Base-by-base conservation (phyloP, 495 filamentous ascomycete genomes). In the Pyrenopolyporus hunteri region DNA sequence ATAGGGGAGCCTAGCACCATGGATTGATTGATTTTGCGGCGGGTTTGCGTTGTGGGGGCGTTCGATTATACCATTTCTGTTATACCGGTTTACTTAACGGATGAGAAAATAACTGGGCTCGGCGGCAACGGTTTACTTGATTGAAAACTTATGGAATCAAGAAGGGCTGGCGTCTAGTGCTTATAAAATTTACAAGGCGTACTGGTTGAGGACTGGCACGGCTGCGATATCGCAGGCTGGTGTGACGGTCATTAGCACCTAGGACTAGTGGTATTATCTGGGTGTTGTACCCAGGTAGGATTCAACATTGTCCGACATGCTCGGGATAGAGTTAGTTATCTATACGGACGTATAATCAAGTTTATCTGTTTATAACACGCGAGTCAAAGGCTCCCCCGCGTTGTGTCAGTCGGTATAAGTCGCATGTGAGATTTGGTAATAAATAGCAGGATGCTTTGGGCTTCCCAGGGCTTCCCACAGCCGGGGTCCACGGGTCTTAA, bases 31-130 rank as follows among this genome's bases (percentile, higher is more conserved):
- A 48, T 53, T 9, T 32, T 25, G 46, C 14, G 31, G 51, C 46
- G 51, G 16, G 16, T 47, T 59, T 65, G 37, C 28, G 57, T 60
- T 53, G 40, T 6, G 37, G 56, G 19, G 63, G 63, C 56, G 57
- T 60, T 57, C 8, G 25, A 53, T 37, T 60, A 66, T 66, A 66
- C 63, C 63, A 52, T 40, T 44, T 26, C 36, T 19, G 11, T 52
- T 52, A 53, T 25, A 56, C 29, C 35, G 50, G 37, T 17, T 56
- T 47, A 39, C 32, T 13, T 10, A 28, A 36, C 45, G 59, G 31
- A 52, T 29, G 51, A 53, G 50, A 52, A 49, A 57, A 14, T 9
- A 44, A 14, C 19, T 22, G 33, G 52, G 10, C 23, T 59, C 14
- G 45, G 31, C 31, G 50, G 36, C 11, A 40, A 13, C 10, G 29